Evolutionary conservation across 805 yeast genomes (phyloP), one percentile per base, ranked within the genome.

Genomic region (Kluyveromyces aestuarii): DNA sequence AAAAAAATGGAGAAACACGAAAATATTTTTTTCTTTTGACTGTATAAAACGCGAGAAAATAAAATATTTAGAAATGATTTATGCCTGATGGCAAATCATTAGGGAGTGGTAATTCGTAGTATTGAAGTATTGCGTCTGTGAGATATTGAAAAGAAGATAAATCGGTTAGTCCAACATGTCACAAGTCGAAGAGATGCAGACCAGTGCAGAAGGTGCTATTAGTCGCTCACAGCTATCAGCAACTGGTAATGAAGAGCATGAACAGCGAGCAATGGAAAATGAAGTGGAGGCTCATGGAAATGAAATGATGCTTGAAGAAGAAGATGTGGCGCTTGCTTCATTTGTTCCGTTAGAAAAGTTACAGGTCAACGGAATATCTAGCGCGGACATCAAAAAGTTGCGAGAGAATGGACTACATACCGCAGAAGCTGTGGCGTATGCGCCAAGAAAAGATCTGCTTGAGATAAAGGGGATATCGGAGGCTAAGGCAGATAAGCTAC

Each of bases 401-500:
- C 76, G 81, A 52, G 91, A 86, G 44, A 84, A 83, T 25, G 97
- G 97, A 0, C 81, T 76, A 59, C 85, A 85, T 62, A 93, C 99
- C 0, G 95, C 85, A 8, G 97, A 90, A 63, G 79, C 95, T 18
- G 81, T 91, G 50, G 98, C 99, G 2, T 89, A 88, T 60, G 87
- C 96, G 6, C 95, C 97, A 17, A 84, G 86, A 61, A 83, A 91
- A 57, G 80, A 78, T 6, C 72, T 91, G 40, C 68, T 87, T 40
- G 75, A 76, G 8, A 85, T 93, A 38, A 89, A 87, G 64, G 99
- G 99, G 41, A 89, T 93, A 36, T 85, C 96, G 10, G 99, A 93
- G 62, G 91, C 91, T 47, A 93, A 93, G 64, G 97, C 97, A 1
- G 97, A 88, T 58, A 81, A 81, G 55, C 71, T 93, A 46, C 71